Base-by-base conservation (phyloP, 1,284 basidiomycete genomes). In the Mrakiaceae sp. region DNA sequence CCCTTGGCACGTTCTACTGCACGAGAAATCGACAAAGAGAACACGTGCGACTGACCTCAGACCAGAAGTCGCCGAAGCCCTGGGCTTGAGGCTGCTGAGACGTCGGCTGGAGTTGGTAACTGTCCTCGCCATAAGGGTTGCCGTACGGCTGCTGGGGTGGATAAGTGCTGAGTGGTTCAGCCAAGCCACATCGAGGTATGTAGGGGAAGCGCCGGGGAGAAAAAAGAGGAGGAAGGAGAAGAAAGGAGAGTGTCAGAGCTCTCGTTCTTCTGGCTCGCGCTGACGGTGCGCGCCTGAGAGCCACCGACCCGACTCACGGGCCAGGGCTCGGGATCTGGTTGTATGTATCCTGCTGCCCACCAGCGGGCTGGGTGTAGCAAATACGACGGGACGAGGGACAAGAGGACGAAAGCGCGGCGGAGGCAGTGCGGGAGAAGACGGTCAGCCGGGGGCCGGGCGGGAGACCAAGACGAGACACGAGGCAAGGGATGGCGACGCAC, bases 51-150 rank as follows among this genome's bases (percentile, higher is more conserved):
- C 70, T 54, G 47, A 68, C 69, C 68, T 77, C 73, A 14, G 67
- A 56, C 76, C 75, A 77, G 62, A 77, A 77, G 66, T 44, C 7
- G 44, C 58, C 49, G 39, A 47, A 12, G 43, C 46, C 54, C 39
- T 59, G 43, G 5, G 16, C 51, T 4, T 49, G 51, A 39, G 52
- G 48, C 54, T 64, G 66, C 10, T 49, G 53, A 46, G 63, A 60
- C 39, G 39, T 52, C 27, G 52, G 53, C 6, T 60, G 50, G 5
- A 10, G 48, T 42, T 65, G 63, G 44, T 67, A 63, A n/a, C 44
- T 62, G 60, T 70, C 67, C 49, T 49, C 16, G n/a, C 62, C 49
- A 54, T 9, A 58, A 2, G 27, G 5, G 44, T 10, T 58, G 11
- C 43, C 10, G 43, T 16, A 47, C 27, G 43, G 12, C 40, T 16